These are phyloP conservation scores for Colletotrichum plurivorum DNA, from an alignment of 2,329 filamentous ascomycete genomes.

Conservation along the genomic window DNA sequence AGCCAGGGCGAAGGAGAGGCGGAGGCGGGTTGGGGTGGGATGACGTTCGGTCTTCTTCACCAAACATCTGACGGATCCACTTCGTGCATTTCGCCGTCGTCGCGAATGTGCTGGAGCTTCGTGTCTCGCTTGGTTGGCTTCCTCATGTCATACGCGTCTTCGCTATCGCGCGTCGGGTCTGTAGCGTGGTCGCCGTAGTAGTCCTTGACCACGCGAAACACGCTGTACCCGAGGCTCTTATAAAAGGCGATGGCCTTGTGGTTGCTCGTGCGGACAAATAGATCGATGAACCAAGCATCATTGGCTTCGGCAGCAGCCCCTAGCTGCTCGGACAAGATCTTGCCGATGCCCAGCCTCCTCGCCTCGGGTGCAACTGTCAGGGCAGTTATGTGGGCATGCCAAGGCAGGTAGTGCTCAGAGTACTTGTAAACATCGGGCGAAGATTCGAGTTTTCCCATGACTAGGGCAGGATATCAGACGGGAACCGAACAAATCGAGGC, in stretches of 20 bases:
- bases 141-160: conserved; percentile 98
- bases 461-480: conserved; percentile 61
- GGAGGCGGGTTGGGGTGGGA: conserved; percentile 3
- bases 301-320: conserved; percentile 87
- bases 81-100: conserved; percentile 82
- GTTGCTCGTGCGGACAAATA: conserved; percentile 94
- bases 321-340: conserved; percentile 83
- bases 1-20: background rate
- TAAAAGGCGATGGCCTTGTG: conserved; percentile 90
- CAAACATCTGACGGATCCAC: conserved; percentile 91
- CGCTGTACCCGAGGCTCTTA: conserved; percentile 89
- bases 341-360: conserved; percentile 88
- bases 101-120: conserved; percentile 80
- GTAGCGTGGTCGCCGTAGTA: conserved; percentile 92
- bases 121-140: conserved; percentile 89
- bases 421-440: conserved; percentile 81
- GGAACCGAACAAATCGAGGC: conserved; percentile 26
- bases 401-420: conserved; percentile 95
- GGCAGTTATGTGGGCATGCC: conserved; percentile 98
- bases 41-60: conserved; percentile 58
- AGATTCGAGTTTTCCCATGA: conserved; percentile 97
- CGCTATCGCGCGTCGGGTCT: conserved; percentile 73
- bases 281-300: conserved; percentile 93
- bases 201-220: conserved; percentile 88
- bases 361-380: conserved; percentile 91